phyloP scores from a whole-genome alignment of 179 eudicot genomes.

The Amaranthus tricolor region DNA sequence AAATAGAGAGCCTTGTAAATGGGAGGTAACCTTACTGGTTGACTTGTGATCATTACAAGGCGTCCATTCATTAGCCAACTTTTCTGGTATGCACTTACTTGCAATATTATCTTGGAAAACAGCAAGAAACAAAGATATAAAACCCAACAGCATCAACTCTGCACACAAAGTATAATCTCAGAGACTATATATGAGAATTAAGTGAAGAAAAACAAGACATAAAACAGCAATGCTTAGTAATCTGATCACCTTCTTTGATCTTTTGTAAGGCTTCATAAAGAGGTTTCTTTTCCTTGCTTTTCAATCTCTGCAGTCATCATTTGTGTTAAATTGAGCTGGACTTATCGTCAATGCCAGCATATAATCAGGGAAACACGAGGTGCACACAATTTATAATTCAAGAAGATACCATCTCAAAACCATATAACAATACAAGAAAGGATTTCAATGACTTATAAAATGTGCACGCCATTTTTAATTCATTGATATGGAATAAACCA shows the following conservation, averaged over 20 bases:
- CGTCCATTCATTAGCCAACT: conserved; percentile 20
- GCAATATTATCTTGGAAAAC: conserved; percentile 29
- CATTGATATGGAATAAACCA: too few species aligned
- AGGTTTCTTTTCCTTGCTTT: conserved; percentile 23
- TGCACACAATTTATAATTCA: too few species aligned
- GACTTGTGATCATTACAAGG: conserved; percentile 20
- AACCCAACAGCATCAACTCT: conserved; percentile 36
- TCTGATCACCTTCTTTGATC: conserved; percentile 33
- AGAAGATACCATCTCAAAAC: too few species aligned
- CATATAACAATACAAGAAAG: too few species aligned
- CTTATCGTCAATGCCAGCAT: too few species aligned
- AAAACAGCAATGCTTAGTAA: too few species aligned
- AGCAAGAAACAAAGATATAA: conserved; percentile 30
- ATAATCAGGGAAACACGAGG: too few species aligned
- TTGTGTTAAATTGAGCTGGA: too few species aligned
- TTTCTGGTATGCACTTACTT: conserved; percentile 19
- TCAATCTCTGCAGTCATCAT: conserved; percentile 19
- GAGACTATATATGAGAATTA: background rate
- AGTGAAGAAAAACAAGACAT: background rate
- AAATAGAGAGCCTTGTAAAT: conserved; percentile 4
- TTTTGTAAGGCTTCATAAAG: conserved; percentile 27
- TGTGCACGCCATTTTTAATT: too few species aligned
- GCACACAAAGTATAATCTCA: background rate
- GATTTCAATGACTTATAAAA: too few species aligned
- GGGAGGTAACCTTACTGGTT: background rate